Conservation (phyloP, 257 asterid species). For the Petrea volubilis region DNA sequence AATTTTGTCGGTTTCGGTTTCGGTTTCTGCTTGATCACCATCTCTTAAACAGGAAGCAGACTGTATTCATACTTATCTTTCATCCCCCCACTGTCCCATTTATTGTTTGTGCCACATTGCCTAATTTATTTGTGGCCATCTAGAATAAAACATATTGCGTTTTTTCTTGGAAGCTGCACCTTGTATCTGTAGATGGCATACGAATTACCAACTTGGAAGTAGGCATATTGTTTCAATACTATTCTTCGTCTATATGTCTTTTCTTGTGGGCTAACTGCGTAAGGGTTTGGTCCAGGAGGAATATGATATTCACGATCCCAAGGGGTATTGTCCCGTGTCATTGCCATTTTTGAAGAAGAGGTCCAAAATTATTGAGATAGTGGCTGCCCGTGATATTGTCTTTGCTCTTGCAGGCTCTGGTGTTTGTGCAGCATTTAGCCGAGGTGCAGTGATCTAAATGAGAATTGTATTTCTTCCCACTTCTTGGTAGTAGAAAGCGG, state of each 20-base stretch:
- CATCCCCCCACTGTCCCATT: neutral
- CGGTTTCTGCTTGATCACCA: neutral
- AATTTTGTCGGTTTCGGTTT: conserved; percentile 8
- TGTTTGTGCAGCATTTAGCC: conserved; percentile 84
- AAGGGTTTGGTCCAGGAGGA: conserved; percentile 59
- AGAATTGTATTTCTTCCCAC: neutral
- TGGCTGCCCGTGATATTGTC: conserved; percentile 82
- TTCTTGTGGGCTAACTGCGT: conserved; percentile 1
- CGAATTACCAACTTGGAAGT: neutral
- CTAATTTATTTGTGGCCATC: neutral
- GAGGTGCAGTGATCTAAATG: conserved; percentile 45
- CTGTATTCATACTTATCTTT: no score
- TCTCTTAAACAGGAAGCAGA: neutral
- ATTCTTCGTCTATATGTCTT: neutral
- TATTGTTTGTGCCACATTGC: neutral
- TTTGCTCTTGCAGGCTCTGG: conserved; percentile 93
- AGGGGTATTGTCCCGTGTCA: conserved; percentile 49
- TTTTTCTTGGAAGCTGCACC: neutral
- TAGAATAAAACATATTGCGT: neutral
- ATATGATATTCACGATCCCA: conserved; percentile 82
- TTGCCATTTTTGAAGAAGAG: conserved; percentile 72
- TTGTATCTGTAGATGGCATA: neutral
- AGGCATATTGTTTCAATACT: neutral
- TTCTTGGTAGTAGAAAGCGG: neutral
- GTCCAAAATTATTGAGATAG: conserved; percentile 80